A percentile compares a stretch with the other conserved stretches of the same genome.
Conservation (phyloP, 2,329 filamentous ascomycete species). For the Penicillium sclerotigenum region DNA sequence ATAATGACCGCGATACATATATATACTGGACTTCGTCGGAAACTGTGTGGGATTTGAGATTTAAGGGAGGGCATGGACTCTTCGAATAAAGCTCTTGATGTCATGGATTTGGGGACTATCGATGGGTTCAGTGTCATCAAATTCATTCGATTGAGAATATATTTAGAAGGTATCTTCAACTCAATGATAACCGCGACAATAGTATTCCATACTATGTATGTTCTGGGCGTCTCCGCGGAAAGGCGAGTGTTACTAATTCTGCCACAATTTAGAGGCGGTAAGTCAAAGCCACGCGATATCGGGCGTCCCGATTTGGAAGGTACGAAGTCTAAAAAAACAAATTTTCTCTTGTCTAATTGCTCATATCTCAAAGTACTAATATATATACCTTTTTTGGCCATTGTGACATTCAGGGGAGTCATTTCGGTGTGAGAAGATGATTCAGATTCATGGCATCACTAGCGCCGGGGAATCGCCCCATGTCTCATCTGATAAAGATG, state of each 20-base stretch:
- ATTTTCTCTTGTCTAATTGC: conserved; percentile 2
- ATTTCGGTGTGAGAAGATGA: conserved; percentile 13
- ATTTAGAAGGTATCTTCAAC: neutral
- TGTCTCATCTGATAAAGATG: conserved; percentile 47
- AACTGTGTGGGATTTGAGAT: neutral
- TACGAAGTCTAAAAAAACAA: conserved; percentile 15
- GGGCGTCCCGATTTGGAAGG: conserved; percentile 16
- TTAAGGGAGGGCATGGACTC: neutral
- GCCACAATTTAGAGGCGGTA: conserved; percentile 14
- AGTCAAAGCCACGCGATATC: conserved; percentile 13
- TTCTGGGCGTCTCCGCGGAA: neutral
- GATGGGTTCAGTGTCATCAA: too few relatives aligned
- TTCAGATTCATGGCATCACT: conserved; percentile 20
- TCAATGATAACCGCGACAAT: neutral
- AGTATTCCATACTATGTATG: neutral
- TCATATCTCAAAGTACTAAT: neutral
- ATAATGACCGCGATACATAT: neutral
- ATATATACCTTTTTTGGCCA: neutral
- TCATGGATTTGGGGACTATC: neutral
- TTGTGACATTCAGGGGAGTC: neutral
- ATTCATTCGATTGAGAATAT: neutral
- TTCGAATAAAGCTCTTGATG: neutral
- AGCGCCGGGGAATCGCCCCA: conserved; percentile 5
- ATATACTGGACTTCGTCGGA: neutral
- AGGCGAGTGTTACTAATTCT: conserved; percentile 9